Conservation (phyloP, 768 basidiomycete genomes). For the Mycena alexandri region DNA sequence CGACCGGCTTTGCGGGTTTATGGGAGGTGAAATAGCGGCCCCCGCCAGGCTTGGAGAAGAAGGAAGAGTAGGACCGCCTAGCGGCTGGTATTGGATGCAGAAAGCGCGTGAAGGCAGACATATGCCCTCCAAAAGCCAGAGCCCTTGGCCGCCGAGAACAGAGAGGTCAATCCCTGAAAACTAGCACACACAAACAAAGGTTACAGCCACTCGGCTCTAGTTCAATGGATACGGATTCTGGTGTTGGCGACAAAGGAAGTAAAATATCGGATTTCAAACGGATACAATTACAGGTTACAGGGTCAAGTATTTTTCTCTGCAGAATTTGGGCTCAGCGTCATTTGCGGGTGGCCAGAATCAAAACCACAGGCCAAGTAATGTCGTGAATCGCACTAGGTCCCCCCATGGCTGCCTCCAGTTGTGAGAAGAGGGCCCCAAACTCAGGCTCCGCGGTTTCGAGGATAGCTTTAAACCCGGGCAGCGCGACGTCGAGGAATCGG, state of each 20-base stretch:
- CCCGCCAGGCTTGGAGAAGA: constrained; percentile 82
- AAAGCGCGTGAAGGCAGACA: constrained; percentile 67
- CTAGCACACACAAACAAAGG: constrained; percentile 6
- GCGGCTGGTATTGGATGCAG: constrained; percentile 60
- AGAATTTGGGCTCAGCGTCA: too few species aligned
- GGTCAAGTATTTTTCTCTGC: too few species aligned
- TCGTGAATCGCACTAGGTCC: too few species aligned
- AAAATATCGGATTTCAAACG: neutral
- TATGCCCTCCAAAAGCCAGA: constrained; percentile 38
- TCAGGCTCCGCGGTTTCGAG: too few species aligned
- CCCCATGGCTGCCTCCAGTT: too few species aligned
- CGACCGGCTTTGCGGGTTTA: constrained; percentile 71
- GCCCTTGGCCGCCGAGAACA: neutral
- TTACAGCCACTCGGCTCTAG: neutral
- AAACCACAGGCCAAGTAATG: too few species aligned
- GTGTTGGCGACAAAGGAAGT: neutral
- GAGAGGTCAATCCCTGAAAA: neutral
- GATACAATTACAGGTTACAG: too few species aligned
- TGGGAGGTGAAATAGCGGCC: constrained; percentile 83
- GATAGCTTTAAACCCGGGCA: too few species aligned
- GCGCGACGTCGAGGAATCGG: too few species aligned
- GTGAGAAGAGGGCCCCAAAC: too few species aligned
- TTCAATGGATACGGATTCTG: too few species aligned
- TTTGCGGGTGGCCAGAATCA: too few species aligned
- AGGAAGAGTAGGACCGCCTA: constrained; percentile 78